These are phyloP conservation scores for Linnemannia zychae DNA, from an alignment of 192 early-diverging fungal species.

Conservation along the genomic window DNA sequence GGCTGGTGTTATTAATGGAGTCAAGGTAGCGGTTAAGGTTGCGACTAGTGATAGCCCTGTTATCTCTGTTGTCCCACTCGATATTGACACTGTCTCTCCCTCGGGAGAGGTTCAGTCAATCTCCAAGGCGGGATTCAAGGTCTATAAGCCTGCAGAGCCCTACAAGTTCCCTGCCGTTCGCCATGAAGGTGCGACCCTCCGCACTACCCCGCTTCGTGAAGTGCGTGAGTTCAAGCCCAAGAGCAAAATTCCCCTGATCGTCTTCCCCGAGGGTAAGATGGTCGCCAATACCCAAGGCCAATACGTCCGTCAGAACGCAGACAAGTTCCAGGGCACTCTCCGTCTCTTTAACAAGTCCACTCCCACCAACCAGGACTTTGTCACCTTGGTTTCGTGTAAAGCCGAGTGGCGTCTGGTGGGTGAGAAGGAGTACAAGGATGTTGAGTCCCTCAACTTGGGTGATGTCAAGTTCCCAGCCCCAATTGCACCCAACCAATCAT, in stretches of 20 bases:
- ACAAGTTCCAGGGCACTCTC: slow-evolving; percentile 60
- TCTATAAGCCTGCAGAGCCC: slow-evolving; percentile 51
- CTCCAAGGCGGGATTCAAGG: slow-evolving; percentile 45
- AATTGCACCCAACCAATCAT: slow-evolving; percentile 52
- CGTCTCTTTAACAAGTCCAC: slow-evolving; percentile 59
- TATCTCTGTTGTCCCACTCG: slow-evolving; percentile 34
- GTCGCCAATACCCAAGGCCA: slow-evolving; percentile 50
- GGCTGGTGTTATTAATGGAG: slow-evolving; percentile 53
- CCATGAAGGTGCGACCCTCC: slow-evolving; percentile 41
- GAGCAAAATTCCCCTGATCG: slow-evolving; percentile 31
- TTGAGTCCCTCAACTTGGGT: slow-evolving; percentile 26
- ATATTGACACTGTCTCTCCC: slow-evolving; percentile 38
- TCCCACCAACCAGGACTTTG: slow-evolving; percentile 47
- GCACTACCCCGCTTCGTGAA: slow-evolving; percentile 35
- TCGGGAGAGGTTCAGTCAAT: slow-evolving; percentile 43
- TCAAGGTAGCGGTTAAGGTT: slow-evolving; percentile 45
- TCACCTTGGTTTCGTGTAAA: slow-evolving; percentile 36
- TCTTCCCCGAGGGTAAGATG: slow-evolving; percentile 43
- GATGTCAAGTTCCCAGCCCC: slow-evolving; percentile 50
- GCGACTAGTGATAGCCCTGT: slow-evolving; percentile 38
- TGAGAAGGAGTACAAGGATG: slow-evolving; percentile 53
- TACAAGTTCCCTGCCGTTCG: slow-evolving; percentile 58
- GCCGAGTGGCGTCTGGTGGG: slow-evolving; percentile 63
- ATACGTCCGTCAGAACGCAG: slow-evolving; percentile 46
- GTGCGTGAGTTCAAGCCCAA: slow-evolving; percentile 54